Evolutionary conservation across 1,284 basidiomycete genomes (phyloP).

Genomic region (Moniliella sp.): DNA sequence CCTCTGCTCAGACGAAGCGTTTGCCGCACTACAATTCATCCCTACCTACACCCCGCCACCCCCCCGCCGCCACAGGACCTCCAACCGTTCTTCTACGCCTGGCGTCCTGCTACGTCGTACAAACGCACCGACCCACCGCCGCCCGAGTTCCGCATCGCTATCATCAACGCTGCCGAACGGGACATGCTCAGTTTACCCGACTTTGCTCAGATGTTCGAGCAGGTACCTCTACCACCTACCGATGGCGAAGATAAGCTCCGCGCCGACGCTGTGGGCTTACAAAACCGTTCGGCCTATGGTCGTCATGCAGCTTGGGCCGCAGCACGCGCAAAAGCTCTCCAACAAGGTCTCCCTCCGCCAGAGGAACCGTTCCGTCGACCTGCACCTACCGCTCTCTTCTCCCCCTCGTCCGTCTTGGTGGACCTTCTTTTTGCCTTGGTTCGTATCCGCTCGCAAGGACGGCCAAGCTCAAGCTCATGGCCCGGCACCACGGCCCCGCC

Average conservation of each 20-base stretch:
- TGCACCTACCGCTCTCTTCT: no score
- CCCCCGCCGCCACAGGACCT: not conserved
- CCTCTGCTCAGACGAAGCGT: not conserved
- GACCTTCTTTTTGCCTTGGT: no score
- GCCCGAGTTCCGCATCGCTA: constrained; percentile 69
- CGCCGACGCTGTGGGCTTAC: no score
- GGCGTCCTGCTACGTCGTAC: constrained; percentile 68
- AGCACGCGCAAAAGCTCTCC: no score
- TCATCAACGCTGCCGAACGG: constrained; percentile 34
- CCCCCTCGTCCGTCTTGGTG: no score
- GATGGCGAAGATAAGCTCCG: constrained; percentile 2
- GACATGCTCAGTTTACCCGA: constrained; percentile 8
- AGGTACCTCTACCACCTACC: constrained; percentile 12
- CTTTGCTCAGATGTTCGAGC: constrained; percentile 17
- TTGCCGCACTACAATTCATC: not conserved
- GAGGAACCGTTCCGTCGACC: no score
- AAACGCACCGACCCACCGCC: constrained; percentile 54
- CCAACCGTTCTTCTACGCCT: constrained; percentile 58
- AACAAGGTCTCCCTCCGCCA: no score
- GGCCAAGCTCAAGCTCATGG: no score
- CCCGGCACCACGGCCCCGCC: no score
- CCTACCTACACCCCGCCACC: not conserved
- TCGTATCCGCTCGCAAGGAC: no score
- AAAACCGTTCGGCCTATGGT: no score
- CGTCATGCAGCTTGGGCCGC: no score